phyloP scores from a whole-genome alignment of 371 early-diverging fungal species.

The Zychaea mexicana region DNA sequence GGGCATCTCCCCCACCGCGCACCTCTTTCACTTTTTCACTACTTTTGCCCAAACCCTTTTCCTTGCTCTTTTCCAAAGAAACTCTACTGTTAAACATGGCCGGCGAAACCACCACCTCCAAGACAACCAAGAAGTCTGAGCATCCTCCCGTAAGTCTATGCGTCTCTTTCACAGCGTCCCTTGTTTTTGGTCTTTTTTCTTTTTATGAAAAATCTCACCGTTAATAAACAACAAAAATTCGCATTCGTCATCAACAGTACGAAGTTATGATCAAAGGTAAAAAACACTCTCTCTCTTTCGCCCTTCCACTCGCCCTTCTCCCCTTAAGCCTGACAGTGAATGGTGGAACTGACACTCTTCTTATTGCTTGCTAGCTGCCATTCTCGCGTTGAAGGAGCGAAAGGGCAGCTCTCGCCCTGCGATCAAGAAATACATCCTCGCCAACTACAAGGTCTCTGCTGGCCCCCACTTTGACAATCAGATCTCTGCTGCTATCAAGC shows the following conservation, averaged over 20 bases:
- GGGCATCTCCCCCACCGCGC: neutral
- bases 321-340: neutral
- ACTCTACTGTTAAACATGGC: neutral
- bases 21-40: slow-evolving; percentile 1
- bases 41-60: slow-evolving; percentile 11
- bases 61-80: slow-evolving; percentile 4
- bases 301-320: neutral
- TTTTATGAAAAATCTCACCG: neutral
- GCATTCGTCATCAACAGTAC: slow-evolving; percentile 25
- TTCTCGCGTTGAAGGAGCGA: slow-evolving; percentile 74
- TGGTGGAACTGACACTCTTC: neutral
- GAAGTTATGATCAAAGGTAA: slow-evolving; percentile 54
- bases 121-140: slow-evolving; percentile 27
- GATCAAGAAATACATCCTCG: slow-evolving; percentile 83
- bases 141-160: slow-evolving; percentile 48
- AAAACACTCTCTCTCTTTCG: no score
- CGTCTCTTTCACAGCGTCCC: neutral
- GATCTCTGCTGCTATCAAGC: slow-evolving; percentile 76
- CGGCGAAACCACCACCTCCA: slow-evolving; percentile 18
- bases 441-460: slow-evolving; percentile 66
- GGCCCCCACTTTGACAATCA: slow-evolving; percentile 61
- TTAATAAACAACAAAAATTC: slow-evolving; percentile 1
- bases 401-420: slow-evolving; percentile 80
- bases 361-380: slow-evolving; percentile 42
- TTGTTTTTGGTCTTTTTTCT: neutral